These are phyloP conservation scores for Serendipita indica DNA, from an alignment of 768 basidiomycete genomes.

Conservation along the genomic window DNA sequence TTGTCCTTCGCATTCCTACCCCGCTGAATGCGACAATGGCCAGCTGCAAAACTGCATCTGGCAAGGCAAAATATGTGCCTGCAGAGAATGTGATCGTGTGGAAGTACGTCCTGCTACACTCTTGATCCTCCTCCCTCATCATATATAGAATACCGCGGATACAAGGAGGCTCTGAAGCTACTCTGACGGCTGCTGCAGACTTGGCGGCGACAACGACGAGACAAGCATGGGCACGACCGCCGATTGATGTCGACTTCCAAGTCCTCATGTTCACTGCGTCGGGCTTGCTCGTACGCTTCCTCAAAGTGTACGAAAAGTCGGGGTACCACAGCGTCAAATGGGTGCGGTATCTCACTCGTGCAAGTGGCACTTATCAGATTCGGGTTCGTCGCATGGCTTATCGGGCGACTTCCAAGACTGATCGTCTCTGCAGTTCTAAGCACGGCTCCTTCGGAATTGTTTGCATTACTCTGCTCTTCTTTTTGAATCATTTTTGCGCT, in stretches of 20 bases:
- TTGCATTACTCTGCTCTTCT: no score
- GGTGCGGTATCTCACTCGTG: constrained; percentile 90
- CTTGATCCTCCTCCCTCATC: constrained; percentile 2
- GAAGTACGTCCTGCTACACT: constrained; percentile 54
- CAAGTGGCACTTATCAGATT: constrained; percentile 86
- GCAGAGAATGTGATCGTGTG: constrained; percentile 92
- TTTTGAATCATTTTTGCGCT: neutral
- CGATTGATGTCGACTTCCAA: constrained; percentile 96
- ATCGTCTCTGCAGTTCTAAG: neutral
- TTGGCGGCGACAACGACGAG: constrained; percentile 80
- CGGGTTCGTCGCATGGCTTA: constrained; percentile 35
- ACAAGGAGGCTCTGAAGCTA: constrained; percentile 85
- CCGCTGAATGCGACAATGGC: constrained; percentile 88
- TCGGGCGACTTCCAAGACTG: neutral
- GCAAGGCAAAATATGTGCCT: constrained; percentile 96
- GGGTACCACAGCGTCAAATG: constrained; percentile 92
- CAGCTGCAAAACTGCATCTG: constrained; percentile 78
- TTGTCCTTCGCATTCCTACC: constrained; percentile 88
- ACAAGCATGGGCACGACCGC: constrained; percentile 95
- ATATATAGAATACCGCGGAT: constrained; percentile 62
- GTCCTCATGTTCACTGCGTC: constrained; percentile 98
- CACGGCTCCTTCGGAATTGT: no score
- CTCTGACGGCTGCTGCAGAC: constrained; percentile 65
- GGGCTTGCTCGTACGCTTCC: constrained; percentile 86
- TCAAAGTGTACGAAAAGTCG: constrained; percentile 96